phyloP scores from a whole-genome alignment of 2,329 filamentous ascomycete genomes.

The Aspergillus pseudotamarii region DNA sequence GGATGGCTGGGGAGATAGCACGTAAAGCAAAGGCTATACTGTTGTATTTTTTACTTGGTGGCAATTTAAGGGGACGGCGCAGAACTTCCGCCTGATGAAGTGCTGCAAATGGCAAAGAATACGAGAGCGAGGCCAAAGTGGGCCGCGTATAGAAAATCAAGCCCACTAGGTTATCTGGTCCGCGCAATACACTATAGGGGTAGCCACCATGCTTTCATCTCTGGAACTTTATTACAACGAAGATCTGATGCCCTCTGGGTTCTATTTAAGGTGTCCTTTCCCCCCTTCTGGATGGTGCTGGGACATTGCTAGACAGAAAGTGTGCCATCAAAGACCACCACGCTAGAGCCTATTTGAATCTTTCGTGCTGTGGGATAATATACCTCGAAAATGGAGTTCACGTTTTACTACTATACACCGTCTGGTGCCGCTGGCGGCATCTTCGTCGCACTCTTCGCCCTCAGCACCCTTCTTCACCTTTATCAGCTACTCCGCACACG shows the following conservation, averaged over 20 bases:
- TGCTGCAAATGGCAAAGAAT: background rate
- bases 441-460: slow-evolving; percentile 27
- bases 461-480: slow-evolving; percentile 26
- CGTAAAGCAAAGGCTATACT: background rate
- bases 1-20: background rate
- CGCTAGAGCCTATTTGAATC: background rate
- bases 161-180: background rate
- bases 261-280: background rate
- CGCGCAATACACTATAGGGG: background rate
- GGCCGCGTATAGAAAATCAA: background rate
- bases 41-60: background rate
- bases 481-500: slow-evolving; percentile 29
- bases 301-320: background rate
- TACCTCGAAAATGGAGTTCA: slow-evolving; percentile 12
- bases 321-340: background rate
- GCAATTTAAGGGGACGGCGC: background rate
- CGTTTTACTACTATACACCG: slow-evolving; percentile 29
- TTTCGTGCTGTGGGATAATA: background rate
- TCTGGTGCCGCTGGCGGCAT: slow-evolving; percentile 26
- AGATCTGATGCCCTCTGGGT: too few species aligned
- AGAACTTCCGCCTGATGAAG: background rate
- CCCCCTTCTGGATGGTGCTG: background rate
- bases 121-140: background rate
- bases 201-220: background rate
- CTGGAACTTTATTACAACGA: background rate